Evolutionary conservation across 2,329 filamentous ascomycete species (phyloP), one percentile per base, ranked within the genome.

Genomic region (Truncatella angustata): DNA sequence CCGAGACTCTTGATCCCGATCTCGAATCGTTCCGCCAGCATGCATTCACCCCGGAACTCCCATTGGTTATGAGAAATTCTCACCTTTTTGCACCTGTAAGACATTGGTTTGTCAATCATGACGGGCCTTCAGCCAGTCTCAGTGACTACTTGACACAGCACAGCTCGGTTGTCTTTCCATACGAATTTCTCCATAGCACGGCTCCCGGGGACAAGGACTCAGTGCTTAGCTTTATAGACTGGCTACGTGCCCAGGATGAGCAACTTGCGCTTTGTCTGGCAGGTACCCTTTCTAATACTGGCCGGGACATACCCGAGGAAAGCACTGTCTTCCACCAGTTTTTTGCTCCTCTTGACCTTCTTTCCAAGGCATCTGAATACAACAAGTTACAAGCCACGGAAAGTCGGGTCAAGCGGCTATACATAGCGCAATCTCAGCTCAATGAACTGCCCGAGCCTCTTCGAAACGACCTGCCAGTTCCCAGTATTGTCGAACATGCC

Each of bases 381-480:
- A 83, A 82, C 52, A 30, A 49, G 10, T 20, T 44, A 9, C 57
- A 63, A 52, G 44, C 50, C 21, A 32, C 40, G 1, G 30, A 26
- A 40, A 52, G 24, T 34, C 55, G 42, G 5, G 52, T 67, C 45
- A 66, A 50, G 2, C 70, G 76, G n/a, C 74, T 97, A 3, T 97
- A 97, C 67, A 85, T 97, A 49, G 92, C 93, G 0, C 94, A 97
- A 70, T 88, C 86, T 12, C 77, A 87, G 28, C 76, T 97, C 2
- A 64, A 76, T 4, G 80, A 88, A 51, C 79, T 97, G 0, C 91
- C 93, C 0, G 48, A 60, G 0, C 57, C 69, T 1, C 70, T 96
- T 1, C 79, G 76, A 51, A 65, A 75, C 3, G 90, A 95, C 60
- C 67, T 96, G 0, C 86, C 87, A 0, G 79, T 79, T 0, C 92